Evolutionary conservation across 768 basidiomycete species (phyloP).

Genomic region (Amanita brunnescens): DNA sequence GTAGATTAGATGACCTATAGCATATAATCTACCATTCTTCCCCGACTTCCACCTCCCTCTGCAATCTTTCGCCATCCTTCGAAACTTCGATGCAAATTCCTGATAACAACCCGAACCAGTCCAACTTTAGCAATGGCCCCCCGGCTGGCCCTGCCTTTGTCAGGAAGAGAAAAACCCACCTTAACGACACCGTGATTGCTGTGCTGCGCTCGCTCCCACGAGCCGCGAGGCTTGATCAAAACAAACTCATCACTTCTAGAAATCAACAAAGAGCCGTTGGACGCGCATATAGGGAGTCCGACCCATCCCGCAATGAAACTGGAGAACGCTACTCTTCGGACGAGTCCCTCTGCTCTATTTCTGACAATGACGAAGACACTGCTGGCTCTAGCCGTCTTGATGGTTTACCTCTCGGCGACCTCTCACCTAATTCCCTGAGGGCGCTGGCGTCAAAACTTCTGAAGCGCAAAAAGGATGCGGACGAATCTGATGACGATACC

Average conservation of each 20-base stretch:
- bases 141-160: too few species aligned
- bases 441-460: too few species aligned
- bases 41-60: too few species aligned
- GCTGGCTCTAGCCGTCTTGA: not conserved
- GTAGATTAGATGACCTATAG: too few species aligned
- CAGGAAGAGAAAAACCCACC: not conserved
- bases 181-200: not conserved
- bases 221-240: not conserved
- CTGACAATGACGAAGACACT: not conserved
- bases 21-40: too few species aligned
- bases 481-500: not conserved
- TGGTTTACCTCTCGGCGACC: too few species aligned
- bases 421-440: too few species aligned
- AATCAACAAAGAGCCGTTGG: not conserved
- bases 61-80: too few species aligned
- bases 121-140: too few species aligned
- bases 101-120: too few species aligned
- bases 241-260: not conserved
- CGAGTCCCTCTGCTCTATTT: not conserved
- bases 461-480: not conserved
- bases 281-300: not conserved
- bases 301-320: not conserved
- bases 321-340: not conserved
- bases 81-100: too few species aligned
- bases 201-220: not conserved